phyloP scores from a whole-genome alignment of 2,329 filamentous ascomycete genomes.

The Magnaporthiopsis rhizophila region DNA sequence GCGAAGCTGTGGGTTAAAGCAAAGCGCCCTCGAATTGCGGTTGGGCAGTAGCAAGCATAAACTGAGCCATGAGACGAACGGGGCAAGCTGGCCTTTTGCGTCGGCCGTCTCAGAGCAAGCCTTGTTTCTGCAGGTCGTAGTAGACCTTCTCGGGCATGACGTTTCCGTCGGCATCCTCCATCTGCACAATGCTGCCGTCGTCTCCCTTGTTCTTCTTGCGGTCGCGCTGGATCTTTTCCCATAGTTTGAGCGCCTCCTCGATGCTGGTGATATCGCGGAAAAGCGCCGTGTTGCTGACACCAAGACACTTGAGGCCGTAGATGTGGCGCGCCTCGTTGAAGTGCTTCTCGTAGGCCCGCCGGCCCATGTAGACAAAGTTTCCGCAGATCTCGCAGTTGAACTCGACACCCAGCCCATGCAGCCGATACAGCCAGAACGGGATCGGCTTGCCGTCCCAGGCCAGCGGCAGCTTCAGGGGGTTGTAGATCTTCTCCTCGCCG shows the following conservation, averaged over 20 bases:
- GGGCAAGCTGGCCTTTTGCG: background rate
- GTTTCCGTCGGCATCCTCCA: constrained; percentile 96
- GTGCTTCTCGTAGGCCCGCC: constrained; percentile 94
- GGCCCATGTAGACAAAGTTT: constrained; percentile 98
- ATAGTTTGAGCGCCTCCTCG: constrained; percentile 77
- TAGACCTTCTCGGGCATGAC: constrained; percentile 99
- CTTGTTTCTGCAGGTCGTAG: constrained; percentile 88
- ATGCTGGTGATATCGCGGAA: constrained; percentile 94
- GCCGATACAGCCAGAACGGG: constrained; percentile 96
- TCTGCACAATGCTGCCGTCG: constrained; percentile 84
- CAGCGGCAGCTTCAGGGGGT: constrained; percentile 88
- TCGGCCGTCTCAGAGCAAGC: constrained; percentile 53
- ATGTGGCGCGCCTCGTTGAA: constrained; percentile 93
- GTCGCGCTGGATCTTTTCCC: constrained; percentile 88
- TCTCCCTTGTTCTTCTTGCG: constrained; percentile 69
- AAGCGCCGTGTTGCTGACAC: constrained; percentile 82
- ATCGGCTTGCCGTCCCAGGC: constrained; percentile 99
- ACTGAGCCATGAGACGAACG: constrained; percentile 8
- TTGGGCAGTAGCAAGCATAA: background rate
- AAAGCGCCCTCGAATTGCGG: background rate
- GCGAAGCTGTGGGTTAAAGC: background rate
- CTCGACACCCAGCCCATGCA: constrained; percentile 91
- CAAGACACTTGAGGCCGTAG: constrained; percentile 86
- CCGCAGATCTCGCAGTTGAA: constrained; percentile 95
- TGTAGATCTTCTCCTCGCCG: constrained; percentile 86